Percentiles rank a stretch among this genome's conserved stretches.
Conservation (phyloP, 306 rosid species). For the Notholithocarpus densiflorus region DNA sequence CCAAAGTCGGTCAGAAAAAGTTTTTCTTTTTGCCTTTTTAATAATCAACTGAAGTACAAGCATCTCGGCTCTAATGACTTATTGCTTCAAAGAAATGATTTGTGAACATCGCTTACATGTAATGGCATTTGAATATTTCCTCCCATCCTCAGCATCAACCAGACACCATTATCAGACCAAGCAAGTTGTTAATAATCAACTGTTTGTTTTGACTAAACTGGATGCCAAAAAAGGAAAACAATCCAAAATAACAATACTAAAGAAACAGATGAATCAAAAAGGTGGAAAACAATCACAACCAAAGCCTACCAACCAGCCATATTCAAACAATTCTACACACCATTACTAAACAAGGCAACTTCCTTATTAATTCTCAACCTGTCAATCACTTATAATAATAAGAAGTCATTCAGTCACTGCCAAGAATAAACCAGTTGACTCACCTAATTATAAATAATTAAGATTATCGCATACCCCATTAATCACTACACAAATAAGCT, state of each 20-base stretch:
- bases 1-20: neutral
- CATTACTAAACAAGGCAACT: neutral
- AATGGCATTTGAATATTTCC: neutral
- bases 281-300: neutral
- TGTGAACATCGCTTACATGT: neutral
- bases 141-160: neutral
- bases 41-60: neutral
- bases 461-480: neutral
- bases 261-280: neutral
- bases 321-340: neutral
- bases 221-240: constrained; percentile 1
- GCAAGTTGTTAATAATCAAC: neutral
- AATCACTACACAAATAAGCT: no score
- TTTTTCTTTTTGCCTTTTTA: neutral
- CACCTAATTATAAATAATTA: neutral
- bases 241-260: neutral
- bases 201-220: neutral
- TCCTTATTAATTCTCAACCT: neutral
- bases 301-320: neutral
- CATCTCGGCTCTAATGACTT: neutral
- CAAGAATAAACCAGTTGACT: neutral
- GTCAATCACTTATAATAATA: neutral
- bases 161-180: neutral
- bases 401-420: neutral
- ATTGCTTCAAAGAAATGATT: neutral